A percentile compares a stretch with the other conserved stretches of the same genome.
These are phyloP conservation scores for Sonneratia caseolaris DNA, from an alignment of 345 rosid genomes.

Conservation along the genomic window DNA sequence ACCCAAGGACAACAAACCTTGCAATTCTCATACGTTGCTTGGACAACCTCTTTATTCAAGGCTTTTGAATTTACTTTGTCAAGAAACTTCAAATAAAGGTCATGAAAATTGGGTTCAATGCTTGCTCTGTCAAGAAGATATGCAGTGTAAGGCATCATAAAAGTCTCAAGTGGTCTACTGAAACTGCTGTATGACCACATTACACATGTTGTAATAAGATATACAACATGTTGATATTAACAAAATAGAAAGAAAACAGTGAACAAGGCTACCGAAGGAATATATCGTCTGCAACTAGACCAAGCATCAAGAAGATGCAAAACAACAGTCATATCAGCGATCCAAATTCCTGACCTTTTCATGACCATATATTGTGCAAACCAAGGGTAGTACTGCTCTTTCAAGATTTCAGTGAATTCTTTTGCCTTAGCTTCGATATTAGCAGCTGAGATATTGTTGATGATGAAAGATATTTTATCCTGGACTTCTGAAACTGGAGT, in stretches of 20 bases:
- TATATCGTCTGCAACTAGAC: neutral
- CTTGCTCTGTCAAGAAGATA: slow-evolving; percentile 58
- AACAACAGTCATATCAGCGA: slow-evolving; percentile 3
- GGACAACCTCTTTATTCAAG: slow-evolving; percentile 72
- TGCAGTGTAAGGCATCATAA: neutral
- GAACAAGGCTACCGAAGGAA: neutral
- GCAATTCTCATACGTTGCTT: slow-evolving; percentile 93
- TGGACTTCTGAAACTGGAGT: slow-evolving; percentile 73
- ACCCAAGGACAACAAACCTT: slow-evolving; percentile 39
- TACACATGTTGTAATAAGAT: neutral
- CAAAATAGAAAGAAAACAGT: neutral
- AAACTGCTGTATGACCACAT: neutral
- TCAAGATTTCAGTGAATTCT: slow-evolving; percentile 73
- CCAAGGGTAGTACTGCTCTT: slow-evolving; percentile 84
- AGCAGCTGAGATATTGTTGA: slow-evolving; percentile 72
- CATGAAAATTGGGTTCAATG: slow-evolving; percentile 96
- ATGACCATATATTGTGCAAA: slow-evolving; percentile 98
- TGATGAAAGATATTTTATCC: slow-evolving; percentile 84
- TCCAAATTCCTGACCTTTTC: slow-evolving; percentile 56
- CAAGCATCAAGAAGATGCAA: neutral
- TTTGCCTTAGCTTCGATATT: slow-evolving; percentile 77
- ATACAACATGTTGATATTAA: neutral
- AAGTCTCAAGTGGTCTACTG: neutral
- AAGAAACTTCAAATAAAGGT: slow-evolving; percentile 86
- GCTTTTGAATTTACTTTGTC: slow-evolving; percentile 79